Evolutionary conservation across 2,329 filamentous ascomycete genomes (phyloP).

Genomic region (Fusarium caatingaense): DNA sequence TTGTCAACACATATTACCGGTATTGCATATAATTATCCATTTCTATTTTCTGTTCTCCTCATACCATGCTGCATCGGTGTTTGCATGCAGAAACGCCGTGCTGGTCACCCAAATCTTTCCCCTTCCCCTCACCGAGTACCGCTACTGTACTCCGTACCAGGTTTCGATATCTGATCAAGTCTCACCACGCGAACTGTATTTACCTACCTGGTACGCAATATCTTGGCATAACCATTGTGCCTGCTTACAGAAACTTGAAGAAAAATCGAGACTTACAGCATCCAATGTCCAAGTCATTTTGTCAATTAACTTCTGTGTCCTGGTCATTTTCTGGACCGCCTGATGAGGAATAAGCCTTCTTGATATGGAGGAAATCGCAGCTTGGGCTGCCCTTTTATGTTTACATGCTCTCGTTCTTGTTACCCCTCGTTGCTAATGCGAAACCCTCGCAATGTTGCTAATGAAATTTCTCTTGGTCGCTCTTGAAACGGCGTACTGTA

Average conservation of each 20-base stretch:
- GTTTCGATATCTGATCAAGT: constrained; percentile 12
- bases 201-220: not conserved
- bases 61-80: constrained; percentile 40
- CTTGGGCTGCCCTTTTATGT: not conserved
- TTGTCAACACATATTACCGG: constrained; percentile 8
- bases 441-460: not conserved
- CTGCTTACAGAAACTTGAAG: not conserved
- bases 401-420: not conserved
- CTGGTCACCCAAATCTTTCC: constrained; percentile 21
- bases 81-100: constrained; percentile 33
- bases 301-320: too few species aligned
- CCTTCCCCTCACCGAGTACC: constrained; percentile 26
- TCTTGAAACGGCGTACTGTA: not conserved
- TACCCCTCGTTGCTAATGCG: not conserved
- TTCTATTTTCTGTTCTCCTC: constrained; percentile 3
- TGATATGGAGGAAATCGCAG: not conserved
- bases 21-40: constrained; percentile 25
- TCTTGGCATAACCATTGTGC: not conserved
- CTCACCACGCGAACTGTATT: not conserved
- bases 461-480: not conserved
- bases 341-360: constrained; percentile 1
- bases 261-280: too few species aligned
- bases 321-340: too few species aligned
- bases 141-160: not conserved
- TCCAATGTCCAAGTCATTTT: too few species aligned